These are phyloP conservation scores for Stephanodiscus minutulus DNA, from an alignment of 108 stramenopile species.

Conservation along the genomic window DNA sequence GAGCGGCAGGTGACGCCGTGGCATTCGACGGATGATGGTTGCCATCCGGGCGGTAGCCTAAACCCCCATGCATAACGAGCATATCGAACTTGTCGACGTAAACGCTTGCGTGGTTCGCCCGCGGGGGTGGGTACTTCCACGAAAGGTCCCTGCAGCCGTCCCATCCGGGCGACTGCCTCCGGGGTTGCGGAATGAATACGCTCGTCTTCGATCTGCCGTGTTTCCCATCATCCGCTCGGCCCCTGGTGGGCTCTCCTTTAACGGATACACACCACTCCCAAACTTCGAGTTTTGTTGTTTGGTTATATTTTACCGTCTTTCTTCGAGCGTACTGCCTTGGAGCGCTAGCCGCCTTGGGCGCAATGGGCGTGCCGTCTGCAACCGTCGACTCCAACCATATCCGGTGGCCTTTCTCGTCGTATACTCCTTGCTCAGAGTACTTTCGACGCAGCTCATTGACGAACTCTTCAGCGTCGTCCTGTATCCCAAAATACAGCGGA, in stretches of 20 bases:
- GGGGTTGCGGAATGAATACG: conserved; percentile 69
- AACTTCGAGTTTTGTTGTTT: conserved; percentile 43
- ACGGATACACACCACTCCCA: conserved; percentile 80
- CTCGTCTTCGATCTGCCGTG: conserved; percentile 51
- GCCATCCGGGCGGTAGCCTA: conserved; percentile 48
- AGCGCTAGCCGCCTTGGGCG: conserved; percentile 70
- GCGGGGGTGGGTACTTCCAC: conserved; percentile 67
- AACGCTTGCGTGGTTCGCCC: conserved; percentile 57
- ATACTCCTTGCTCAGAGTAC: conserved; percentile 35
- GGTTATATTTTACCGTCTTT: conserved; percentile 25
- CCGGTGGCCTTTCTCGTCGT: conserved; percentile 25
- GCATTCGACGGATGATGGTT: conserved; percentile 25
- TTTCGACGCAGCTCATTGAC: conserved; percentile 33
- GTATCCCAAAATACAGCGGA: conserved; percentile 61
- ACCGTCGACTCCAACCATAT: conserved; percentile 47
- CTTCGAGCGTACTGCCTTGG: conserved; percentile 64
- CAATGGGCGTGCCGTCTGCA: conserved; percentile 62
- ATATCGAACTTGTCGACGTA: conserved; percentile 47
- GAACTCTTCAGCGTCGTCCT: conserved; percentile 54
- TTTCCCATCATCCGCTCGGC: conserved; percentile 24
- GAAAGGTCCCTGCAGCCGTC: conserved; percentile 80
- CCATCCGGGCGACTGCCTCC: conserved; percentile 80
- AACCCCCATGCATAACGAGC: conserved; percentile 77
- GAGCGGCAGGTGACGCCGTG: conserved; percentile 33
- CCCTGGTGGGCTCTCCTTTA: conserved; percentile 61